These are phyloP conservation scores for Colletotrichum theobromicola DNA, from an alignment of 2,329 filamentous ascomycete species.

Conservation along the genomic window DNA sequence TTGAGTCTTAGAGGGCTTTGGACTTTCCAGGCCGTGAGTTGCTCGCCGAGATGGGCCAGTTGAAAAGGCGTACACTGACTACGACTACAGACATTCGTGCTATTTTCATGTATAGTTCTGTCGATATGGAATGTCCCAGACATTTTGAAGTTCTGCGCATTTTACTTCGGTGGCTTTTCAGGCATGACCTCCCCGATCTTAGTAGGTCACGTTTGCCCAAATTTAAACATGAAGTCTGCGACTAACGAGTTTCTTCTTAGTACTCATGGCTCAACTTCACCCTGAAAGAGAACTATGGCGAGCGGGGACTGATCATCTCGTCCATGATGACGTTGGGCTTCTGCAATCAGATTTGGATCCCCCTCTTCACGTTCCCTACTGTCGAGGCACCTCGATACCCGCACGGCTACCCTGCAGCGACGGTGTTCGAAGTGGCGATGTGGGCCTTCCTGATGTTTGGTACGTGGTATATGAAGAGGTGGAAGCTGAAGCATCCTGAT, in stretches of 20 bases:
- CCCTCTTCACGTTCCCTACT: constrained; percentile 32
- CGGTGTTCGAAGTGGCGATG: constrained; percentile 30
- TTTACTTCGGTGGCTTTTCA: constrained; percentile 34
- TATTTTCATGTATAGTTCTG: constrained; percentile 32
- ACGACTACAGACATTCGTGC: constrained; percentile 1
- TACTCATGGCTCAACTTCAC: constrained; percentile 38
- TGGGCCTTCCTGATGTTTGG: constrained; percentile 31
- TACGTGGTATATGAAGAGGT: constrained; percentile 30
- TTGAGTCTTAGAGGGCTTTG: constrained; percentile 31
- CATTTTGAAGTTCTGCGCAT: constrained; percentile 32
- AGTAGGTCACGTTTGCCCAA: background rate
- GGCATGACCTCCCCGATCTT: constrained; percentile 34
- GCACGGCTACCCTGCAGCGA: constrained; percentile 30
- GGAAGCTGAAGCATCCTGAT: constrained; percentile 27
- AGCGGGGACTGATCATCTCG: constrained; percentile 35
- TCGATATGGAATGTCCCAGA: constrained; percentile 33
- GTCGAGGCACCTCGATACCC: constrained; percentile 30
- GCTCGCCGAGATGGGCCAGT: accelerated
- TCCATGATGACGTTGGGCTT: constrained; percentile 41
- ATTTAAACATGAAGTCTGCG: background rate
- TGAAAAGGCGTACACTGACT: background rate
- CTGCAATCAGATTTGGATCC: constrained; percentile 32
- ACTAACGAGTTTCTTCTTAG: background rate
- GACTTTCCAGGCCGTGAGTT: constrained; percentile 28
- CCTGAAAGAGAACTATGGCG: constrained; percentile 35